Evolutionary conservation across 768 basidiomycete species (phyloP).

Genomic region (Boletus pseudo-olivaceus): DNA sequence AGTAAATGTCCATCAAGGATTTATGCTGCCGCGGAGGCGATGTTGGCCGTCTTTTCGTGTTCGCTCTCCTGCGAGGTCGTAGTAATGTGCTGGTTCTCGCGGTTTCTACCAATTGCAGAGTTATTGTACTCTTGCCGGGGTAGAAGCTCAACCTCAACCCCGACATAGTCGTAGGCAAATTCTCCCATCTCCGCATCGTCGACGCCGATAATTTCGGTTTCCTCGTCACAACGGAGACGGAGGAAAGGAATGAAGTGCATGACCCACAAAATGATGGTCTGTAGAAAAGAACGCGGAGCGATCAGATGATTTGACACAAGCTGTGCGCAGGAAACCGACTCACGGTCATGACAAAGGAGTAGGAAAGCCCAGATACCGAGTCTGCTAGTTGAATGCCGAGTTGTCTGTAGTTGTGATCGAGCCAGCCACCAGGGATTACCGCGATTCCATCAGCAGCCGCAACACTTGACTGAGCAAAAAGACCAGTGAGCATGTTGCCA

Average conservation of each 20-base stretch:
- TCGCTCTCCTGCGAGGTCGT: constrained; percentile 29
- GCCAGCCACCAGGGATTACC: constrained; percentile 76
- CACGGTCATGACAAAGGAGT: constrained; percentile 76
- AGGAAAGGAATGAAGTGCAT: constrained; percentile 87
- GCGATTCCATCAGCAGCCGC: constrained; percentile 77
- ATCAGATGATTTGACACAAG: neutral
- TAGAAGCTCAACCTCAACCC: constrained; percentile 53
- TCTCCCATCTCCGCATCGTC: constrained; percentile 92
- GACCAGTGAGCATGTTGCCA: constrained; percentile 79
- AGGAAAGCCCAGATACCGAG: constrained; percentile 58
- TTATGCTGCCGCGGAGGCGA: neutral
- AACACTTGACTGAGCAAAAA: constrained; percentile 81
- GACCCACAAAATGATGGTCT: constrained; percentile 81
- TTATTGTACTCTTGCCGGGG: constrained; percentile 31
- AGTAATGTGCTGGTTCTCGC: constrained; percentile 33
- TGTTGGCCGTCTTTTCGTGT: constrained; percentile 19
- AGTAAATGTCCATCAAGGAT: neutral
- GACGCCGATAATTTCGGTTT: constrained; percentile 76
- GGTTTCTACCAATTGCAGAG: constrained; percentile 27
- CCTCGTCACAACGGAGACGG: constrained; percentile 62
- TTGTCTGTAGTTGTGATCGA: constrained; percentile 78
- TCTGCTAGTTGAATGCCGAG: constrained; percentile 84
- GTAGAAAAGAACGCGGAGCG: neutral
- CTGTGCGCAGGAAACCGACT: constrained; percentile 23
- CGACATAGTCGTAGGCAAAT: constrained; percentile 85